Evolutionary conservation across 148 eudicot species (phyloP), one percentile per base, ranked within the genome.

Genomic region (Cornus kousa): DNA sequence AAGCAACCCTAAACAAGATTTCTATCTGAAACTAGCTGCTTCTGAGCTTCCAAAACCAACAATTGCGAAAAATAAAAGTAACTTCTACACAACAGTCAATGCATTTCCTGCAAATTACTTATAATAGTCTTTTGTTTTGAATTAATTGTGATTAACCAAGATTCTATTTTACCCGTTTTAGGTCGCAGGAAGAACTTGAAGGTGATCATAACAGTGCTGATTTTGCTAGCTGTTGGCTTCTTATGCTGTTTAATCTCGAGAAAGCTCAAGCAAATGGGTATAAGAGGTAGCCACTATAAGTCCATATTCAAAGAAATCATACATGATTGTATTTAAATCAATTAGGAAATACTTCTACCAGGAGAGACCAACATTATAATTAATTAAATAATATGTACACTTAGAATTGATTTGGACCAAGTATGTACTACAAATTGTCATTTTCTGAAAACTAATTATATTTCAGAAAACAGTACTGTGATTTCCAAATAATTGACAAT

Each of bases 21-120:
- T 80, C 31, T 57, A 80, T 39, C 57, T 80, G 12, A 80, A 74
- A 59, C 67, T 80, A 37, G 76, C 82, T 5, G 48, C 40, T 67
- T 80, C 78, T 80, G 82, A 80, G 67, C 59, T 57, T 59, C 81
- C 6, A 46, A 9, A 5, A 33, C 50, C n/a, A 35, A 28, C 28
- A 28, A 28, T 28, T 28, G 0, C 28, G 28, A 28, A 28, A 28
- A 28, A 48, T 48, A 48, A 48, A 48, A 48, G 9, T 48, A 48
- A 7, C 9, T 48, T 48, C 53, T 48, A 48, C 53, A 4, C 5
- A 48, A 48, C 53, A 48, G 7, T 11, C 9, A 2, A 48, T 48
- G 9, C 12, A 35, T 11, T 43, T 43, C 53, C 12, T 48, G 37
- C 3, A 35, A 35, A 0, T 35, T 35, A 2, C 37, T 0, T 0